phyloP scores from a whole-genome alignment of 1,284 basidiomycete genomes.

The Marasmius fiardii region DNA sequence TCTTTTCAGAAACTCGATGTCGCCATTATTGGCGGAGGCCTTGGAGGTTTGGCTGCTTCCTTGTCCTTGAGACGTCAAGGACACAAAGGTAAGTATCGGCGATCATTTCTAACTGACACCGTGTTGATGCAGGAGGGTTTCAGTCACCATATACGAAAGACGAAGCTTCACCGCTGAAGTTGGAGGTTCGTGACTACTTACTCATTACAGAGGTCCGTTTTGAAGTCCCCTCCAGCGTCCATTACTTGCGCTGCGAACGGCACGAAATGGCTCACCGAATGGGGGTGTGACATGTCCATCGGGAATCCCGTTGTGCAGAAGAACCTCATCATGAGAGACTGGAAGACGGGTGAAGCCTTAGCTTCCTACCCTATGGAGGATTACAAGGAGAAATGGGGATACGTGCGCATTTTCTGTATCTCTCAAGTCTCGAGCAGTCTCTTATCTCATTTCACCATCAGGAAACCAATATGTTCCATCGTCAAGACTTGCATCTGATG shows the following conservation, averaged over 20 bases:
- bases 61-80: slow-evolving; percentile 21
- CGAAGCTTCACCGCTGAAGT: slow-evolving; percentile 2
- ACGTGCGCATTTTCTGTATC: background rate
- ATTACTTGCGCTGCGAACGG: slow-evolving; percentile 2
- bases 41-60: slow-evolving; percentile 21
- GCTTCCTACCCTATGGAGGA: background rate
- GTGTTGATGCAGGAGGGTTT: background rate
- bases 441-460: background rate
- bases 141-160: slow-evolving; percentile 3
- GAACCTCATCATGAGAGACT: slow-evolving; percentile 1
- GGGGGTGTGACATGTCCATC: slow-evolving; percentile 3
- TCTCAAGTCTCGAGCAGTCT: background rate
- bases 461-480: slow-evolving; percentile 12
- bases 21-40: slow-evolving; percentile 21
- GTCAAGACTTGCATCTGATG: slow-evolving; percentile 10
- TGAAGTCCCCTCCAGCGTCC: background rate
- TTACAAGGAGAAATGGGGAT: slow-evolving; percentile 2
- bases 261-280: slow-evolving; percentile 1
- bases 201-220: background rate
- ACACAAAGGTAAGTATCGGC: slow-evolving; percentile 19
- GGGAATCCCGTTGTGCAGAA: background rate
- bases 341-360: background rate
- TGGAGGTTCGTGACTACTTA: background rate
- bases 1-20: slow-evolving; percentile 22
- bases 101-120: background rate